A percentile compares a stretch with the other conserved stretches of the same genome.
Evolutionary conservation across 2,329 filamentous ascomycete species (phyloP).

Genomic region (Cladobotryum mycophilum): DNA sequence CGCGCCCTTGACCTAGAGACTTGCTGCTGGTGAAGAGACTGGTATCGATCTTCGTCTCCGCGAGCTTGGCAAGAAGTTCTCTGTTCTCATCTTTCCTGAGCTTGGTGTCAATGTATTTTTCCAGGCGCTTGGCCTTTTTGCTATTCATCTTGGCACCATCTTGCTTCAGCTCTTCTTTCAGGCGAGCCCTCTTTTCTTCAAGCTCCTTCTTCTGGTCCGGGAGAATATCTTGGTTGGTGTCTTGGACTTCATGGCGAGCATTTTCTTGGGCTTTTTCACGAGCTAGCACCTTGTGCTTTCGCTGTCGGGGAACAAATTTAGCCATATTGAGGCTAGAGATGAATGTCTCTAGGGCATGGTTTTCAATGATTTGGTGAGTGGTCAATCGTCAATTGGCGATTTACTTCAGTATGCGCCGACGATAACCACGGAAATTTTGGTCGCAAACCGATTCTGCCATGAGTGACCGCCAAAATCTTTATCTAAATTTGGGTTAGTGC

Average conservation of each 20-base stretch:
- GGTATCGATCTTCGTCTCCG: conserved; percentile 73
- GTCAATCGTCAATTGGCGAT: conserved; percentile 7
- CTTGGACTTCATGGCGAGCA: conserved; percentile 32
- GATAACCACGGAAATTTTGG: conserved; percentile 29
- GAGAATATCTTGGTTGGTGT: conserved; percentile 31
- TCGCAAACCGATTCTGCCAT: conserved; percentile 28
- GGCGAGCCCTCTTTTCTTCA: conserved; percentile 48
- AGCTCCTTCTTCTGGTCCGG: conserved; percentile 41
- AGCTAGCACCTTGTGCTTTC: conserved; percentile 64
- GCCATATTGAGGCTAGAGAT: conserved; percentile 32
- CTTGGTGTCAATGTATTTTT: conserved; percentile 79
- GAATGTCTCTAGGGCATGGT: conserved; percentile 10
- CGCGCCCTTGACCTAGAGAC: conserved; percentile 64
- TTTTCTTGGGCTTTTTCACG: conserved; percentile 48
- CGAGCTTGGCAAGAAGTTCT: conserved; percentile 75
- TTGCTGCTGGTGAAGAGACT: conserved; percentile 72
- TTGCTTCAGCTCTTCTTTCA: conserved; percentile 48
- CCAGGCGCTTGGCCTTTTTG: conserved; percentile 61
- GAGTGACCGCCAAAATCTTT: conserved; percentile 28
- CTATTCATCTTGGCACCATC: conserved; percentile 51
- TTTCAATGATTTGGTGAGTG: conserved; percentile 12
- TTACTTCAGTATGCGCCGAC: conserved; percentile 5
- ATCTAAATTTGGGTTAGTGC: conserved; percentile 29
- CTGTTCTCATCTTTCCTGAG: conserved; percentile 89
- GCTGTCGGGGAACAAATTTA: conserved; percentile 57